Base-by-base conservation (phyloP, 495 filamentous ascomycete species). In the Aspergillus wentii region DNA sequence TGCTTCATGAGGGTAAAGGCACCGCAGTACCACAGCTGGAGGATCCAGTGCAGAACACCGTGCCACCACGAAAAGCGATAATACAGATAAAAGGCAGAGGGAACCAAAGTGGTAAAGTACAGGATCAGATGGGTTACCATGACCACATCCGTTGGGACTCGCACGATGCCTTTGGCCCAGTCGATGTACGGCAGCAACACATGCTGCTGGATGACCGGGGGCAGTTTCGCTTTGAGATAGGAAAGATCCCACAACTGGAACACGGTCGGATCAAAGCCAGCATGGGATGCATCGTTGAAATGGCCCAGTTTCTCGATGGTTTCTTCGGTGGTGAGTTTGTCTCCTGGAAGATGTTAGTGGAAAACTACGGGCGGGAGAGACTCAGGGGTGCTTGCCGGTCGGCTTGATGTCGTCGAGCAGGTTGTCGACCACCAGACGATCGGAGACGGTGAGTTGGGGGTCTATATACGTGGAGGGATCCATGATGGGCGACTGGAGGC, bases 1-100 rank as follows among this genome's bases (percentile, higher is more conserved):
- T 89, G 86, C 64, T 81, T 80, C 78, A 91, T 79, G 23, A 91
- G 64, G 0, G 85, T 89, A 61, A 85, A 91, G 8, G 76, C 66
- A 16, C 86, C 86, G 21, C 74, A 69, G 48, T 80, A 88, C 39
- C 62, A 83, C 23, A 66, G 47, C 40, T 80, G 74, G 63, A 86
- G 72, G 20, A 72, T 38, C 49, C 68, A 68, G 54, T 91, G 86
- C 27, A 74, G 21, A 22, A 82, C 29, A 10, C 71, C 86, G 54
- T 87, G 86, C 3, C 68, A 27, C 52, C 72, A 85, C 21, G 69
- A 71, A 56, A 91, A 91, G 38, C 63, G 48, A 48, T 70, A 68
- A 59, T 71, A 88, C 3, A 88, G 66, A 19, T 67, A 72, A 18
- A 80, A 17, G 3, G 82, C 86, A 41, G 75, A 82, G 4, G 83